Evolutionary conservation across 1,139 yeast genomes (phyloP), one percentile per base, ranked within the genome.

Genomic region (Cylindricascospora bacillispora): DNA sequence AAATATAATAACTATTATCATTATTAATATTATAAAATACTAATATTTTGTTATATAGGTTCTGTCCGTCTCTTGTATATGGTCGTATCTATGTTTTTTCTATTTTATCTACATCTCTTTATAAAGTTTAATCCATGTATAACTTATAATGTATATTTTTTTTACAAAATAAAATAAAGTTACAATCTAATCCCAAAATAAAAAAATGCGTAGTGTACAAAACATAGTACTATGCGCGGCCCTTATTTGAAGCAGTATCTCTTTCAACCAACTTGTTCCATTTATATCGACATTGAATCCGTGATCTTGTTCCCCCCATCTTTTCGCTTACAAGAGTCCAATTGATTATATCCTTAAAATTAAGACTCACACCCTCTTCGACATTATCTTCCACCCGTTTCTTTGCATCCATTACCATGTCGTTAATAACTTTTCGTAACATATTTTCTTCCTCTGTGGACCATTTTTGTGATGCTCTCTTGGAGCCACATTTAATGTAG

Each of bases 231-330:
- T 54, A 17, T 57, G 46, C 6, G n/a, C n/a, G n/a, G n/a, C n/a
- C 32, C 28, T 46, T 49, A 26, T 48, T 52, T 25, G 62, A 50
- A 28, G 63, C 48, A 30, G 69, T 67, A 45, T 62, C 73, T 36
- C 78, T 59, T 43, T 70, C 72, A 31, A 69, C 52, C 6, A 81
- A 49, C 51, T 80, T 81, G 43, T 76, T 74, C 93, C 93, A 82
- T 50, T 82, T 82, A 56, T 82, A 82, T 29, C 93, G 67, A 50
- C 94, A 82, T 52, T 82, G 94, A 39, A 82, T 81, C 35, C 94
- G 62, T 1, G 89, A 76, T 34, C 94, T 63, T 2, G 69, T 60
- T 1, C 93, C 93, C 24, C 77, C 73, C 89, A 82, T 80, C 27
- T 66, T 57, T 44, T 82, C 93, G 42, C 83, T 73, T 3, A 82